These are phyloP conservation scores for Selaginella tamariscina DNA, from an alignment of 75 land plant species.

Conservation along the genomic window DNA sequence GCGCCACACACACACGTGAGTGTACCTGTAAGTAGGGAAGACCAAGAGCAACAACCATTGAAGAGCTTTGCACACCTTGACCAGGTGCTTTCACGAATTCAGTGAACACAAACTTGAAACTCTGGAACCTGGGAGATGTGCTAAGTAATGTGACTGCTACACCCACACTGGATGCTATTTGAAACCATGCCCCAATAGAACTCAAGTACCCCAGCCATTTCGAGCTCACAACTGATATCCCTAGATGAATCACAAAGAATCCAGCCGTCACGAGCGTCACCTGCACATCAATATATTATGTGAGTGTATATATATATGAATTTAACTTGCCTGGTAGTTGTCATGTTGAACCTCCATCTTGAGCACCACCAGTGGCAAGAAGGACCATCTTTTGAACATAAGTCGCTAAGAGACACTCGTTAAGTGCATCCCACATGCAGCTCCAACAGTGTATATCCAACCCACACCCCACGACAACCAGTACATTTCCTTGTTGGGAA, in stretches of 20 bases:
- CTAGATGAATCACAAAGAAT: slow-evolving; percentile 7
- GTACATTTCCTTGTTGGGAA: slow-evolving; percentile 9
- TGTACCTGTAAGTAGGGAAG: slow-evolving; percentile 6
- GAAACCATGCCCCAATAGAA: slow-evolving; percentile 13
- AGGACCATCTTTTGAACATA: background rate
- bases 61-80: background rate
- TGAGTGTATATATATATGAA: background rate
- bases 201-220: slow-evolving; percentile 12
- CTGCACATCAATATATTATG: background rate
- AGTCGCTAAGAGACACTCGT: slow-evolving; percentile 11
- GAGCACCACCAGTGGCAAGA: slow-evolving; percentile 10
- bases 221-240: slow-evolving; percentile 11
- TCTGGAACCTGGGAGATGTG: slow-evolving; percentile 3
- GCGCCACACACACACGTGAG: background rate
- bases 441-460: slow-evolving; percentile 10
- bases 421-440: slow-evolving; percentile 16
- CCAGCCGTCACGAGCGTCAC: slow-evolving; percentile 9
- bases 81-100: slow-evolving; percentile 13
- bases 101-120: slow-evolving; percentile 13
- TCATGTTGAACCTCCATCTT: background rate
- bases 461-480: slow-evolving; percentile 16
- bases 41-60: slow-evolving; percentile 11
- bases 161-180: slow-evolving; percentile 6
- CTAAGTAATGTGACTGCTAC: background rate
- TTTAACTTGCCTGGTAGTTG: slow-evolving; percentile 8